Conservation (phyloP, 495 filamentous ascomycete genomes). For the Penicillium antarcticum region DNA sequence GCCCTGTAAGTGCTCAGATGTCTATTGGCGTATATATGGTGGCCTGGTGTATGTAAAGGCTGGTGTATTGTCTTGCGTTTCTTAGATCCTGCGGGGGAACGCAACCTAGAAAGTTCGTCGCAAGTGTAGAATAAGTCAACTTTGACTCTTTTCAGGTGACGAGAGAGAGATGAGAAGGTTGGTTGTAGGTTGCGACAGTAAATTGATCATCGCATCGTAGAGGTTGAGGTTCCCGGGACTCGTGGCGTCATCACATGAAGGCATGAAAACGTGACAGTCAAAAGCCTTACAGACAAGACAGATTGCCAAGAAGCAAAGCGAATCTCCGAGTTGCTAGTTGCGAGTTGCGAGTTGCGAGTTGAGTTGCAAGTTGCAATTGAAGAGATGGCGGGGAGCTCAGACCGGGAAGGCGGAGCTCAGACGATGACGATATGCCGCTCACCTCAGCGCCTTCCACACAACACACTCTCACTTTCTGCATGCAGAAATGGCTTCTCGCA, state of each 20-base stretch:
- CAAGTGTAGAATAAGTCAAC: background rate
- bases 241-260: constrained; percentile 4
- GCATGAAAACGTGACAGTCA: background rate
- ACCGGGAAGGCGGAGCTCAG: constrained; percentile 6
- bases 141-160: background rate
- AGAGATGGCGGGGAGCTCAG: too few species aligned
- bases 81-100: constrained; percentile 8
- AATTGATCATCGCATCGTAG: constrained; percentile 4
- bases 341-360: too few species aligned
- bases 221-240: constrained; percentile 7
- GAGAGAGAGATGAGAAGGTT: background rate
- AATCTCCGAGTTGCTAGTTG: background rate
- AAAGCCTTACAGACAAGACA: background rate
- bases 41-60: constrained; percentile 3
- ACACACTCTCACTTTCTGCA: background rate
- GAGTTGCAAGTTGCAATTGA: background rate
- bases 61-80: constrained; percentile 1
- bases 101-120: background rate
- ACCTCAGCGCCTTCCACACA: background rate
- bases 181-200: constrained; percentile 8
- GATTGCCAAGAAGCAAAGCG: background rate
- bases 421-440: constrained; percentile 4
- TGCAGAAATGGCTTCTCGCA: constrained; percentile 28
- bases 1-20: background rate
- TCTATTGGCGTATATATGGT: constrained; percentile 4